These are phyloP conservation scores for Asclepias syriaca DNA, from an alignment of 257 asterid genomes.

Conservation along the genomic window DNA sequence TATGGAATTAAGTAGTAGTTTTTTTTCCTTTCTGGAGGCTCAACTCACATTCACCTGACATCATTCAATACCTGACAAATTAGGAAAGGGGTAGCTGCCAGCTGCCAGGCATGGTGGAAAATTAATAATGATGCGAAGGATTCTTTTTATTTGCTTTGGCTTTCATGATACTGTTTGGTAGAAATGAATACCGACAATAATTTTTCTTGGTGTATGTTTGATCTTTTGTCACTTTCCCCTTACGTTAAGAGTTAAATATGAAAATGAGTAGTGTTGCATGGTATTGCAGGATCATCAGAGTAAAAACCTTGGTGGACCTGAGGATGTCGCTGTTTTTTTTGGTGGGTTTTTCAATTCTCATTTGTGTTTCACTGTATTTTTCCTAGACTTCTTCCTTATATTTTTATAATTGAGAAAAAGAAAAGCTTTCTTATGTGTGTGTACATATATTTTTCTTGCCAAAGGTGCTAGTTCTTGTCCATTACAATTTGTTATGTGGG, in stretches of 20 bases:
- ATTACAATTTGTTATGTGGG: too few species aligned
- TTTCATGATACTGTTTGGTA: not conserved
- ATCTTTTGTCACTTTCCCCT: not conserved
- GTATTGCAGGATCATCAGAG: slow-evolving; percentile 1
- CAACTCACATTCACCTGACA: not conserved
- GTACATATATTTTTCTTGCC: too few species aligned
- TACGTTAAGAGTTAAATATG: not conserved
- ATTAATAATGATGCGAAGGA: not conserved
- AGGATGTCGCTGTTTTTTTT: not conserved
- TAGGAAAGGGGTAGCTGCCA: slow-evolving; percentile 7
- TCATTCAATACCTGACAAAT: slow-evolving; percentile 10
- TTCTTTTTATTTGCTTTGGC: not conserved
- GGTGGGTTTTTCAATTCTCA: not conserved
- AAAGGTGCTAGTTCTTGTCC: too few species aligned
- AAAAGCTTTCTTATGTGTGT: too few species aligned
- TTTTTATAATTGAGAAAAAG: not conserved
- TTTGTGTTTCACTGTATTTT: not conserved
- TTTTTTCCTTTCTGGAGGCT: not conserved
- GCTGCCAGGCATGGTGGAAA: not conserved
- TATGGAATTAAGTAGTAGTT: not conserved
- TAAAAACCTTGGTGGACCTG: not conserved
- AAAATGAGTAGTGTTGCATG: not conserved
- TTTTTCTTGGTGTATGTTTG: not conserved
- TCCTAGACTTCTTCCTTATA: not conserved
- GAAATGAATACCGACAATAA: not conserved